phyloP scores from a whole-genome alignment of 352 stramenopile genomes.

The Blastocystis sp. region DNA sequence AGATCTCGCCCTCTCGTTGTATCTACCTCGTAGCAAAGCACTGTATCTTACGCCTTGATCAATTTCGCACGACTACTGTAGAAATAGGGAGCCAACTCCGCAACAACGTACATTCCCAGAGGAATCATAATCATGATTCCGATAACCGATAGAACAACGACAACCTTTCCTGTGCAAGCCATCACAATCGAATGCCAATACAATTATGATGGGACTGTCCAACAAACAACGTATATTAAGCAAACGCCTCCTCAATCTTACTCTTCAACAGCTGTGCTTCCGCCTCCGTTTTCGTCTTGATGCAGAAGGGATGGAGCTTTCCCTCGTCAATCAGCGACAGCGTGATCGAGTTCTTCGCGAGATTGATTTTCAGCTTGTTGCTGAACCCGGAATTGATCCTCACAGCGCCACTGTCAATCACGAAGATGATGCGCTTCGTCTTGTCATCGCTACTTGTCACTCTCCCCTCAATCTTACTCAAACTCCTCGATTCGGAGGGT shows the following conservation, averaged over 20 bases:
- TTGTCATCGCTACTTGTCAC: slow-evolving; percentile 11
- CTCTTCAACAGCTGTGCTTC: background rate
- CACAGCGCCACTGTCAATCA: background rate
- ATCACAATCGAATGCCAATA: background rate
- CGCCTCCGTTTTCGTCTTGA: slow-evolving; percentile 20
- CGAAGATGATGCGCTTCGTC: slow-evolving; percentile 20
- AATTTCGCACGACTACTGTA: background rate
- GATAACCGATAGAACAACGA: background rate
- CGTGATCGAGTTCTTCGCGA: background rate
- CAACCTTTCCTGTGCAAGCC: background rate
- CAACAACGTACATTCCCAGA: background rate
- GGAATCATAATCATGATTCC: background rate
- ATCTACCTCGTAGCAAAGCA: background rate
- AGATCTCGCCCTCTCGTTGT: background rate
- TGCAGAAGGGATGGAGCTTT: background rate
- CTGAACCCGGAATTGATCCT: background rate
- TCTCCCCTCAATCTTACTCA: background rate
- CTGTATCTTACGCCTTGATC: background rate
- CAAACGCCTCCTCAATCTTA: slow-evolving; percentile 11
- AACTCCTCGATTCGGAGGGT: slow-evolving; percentile 43
- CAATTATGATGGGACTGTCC: background rate
- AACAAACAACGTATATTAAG: slow-evolving; percentile 48
- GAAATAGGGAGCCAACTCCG: background rate
- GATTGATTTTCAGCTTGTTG: background rate
- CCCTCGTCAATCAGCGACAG: slow-evolving; percentile 15